phyloP scores from a whole-genome alignment of 805 yeast genomes.

The Saccharomyces kudriavzevii region DNA sequence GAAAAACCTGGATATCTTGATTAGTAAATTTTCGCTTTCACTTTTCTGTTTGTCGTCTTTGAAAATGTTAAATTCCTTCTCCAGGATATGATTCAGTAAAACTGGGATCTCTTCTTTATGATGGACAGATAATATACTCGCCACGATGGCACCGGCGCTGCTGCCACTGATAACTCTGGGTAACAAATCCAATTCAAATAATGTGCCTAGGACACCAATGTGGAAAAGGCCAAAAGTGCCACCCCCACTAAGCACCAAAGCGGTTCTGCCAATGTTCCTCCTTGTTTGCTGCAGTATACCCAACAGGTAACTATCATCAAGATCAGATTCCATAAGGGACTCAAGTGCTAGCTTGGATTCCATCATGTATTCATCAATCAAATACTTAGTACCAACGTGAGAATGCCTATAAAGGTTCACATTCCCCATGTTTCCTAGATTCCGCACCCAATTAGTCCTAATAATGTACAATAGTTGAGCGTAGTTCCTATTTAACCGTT shows the following conservation, averaged over 20 bases:
- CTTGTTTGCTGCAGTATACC: slow-evolving; percentile 79
- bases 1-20: slow-evolving; percentile 48
- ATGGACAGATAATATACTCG: slow-evolving; percentile 77
- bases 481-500: slow-evolving; percentile 54
- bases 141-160: slow-evolving; percentile 90
- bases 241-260: slow-evolving; percentile 86
- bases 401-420: slow-evolving; percentile 66
- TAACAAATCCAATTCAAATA: slow-evolving; percentile 60
- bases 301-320: slow-evolving; percentile 62
- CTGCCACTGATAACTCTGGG: slow-evolving; percentile 89
- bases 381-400: slow-evolving; percentile 71
- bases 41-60: slow-evolving; percentile 44
- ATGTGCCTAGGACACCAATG: slow-evolving; percentile 77
- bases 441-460: slow-evolving; percentile 75
- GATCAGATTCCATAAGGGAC: slow-evolving; percentile 19
- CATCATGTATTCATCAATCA: slow-evolving; percentile 71
- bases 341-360: slow-evolving; percentile 55
- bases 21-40: slow-evolving; percentile 42
- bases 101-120: slow-evolving; percentile 62
- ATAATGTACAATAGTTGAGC: slow-evolving; percentile 60
- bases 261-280: slow-evolving; percentile 86
- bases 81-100: slow-evolving; percentile 39
- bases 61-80: slow-evolving; percentile 43
- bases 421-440: slow-evolving; percentile 82
- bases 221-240: slow-evolving; percentile 87